Conservation (phyloP, 2,329 filamentous ascomycete species). For the Fusarium cyanostomum region DNA sequence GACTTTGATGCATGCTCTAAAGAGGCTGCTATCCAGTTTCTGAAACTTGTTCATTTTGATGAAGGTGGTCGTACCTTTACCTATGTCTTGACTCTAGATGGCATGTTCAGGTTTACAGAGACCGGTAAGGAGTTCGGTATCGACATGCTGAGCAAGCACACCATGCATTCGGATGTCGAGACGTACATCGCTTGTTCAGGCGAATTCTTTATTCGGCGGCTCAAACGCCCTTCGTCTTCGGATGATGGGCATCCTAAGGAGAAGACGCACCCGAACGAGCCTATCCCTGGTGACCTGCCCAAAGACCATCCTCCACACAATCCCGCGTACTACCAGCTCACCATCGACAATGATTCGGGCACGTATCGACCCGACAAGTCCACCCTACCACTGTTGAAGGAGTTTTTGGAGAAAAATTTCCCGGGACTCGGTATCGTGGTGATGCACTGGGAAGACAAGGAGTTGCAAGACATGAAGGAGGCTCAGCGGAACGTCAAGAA, state of each 20-base stretch:
- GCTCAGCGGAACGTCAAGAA: constrained; percentile 80
- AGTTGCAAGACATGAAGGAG: constrained; percentile 78
- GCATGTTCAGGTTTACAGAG: constrained; percentile 89
- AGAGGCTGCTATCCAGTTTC: constrained; percentile 80
- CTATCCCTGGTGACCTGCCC: constrained; percentile 59
- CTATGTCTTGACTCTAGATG: constrained; percentile 89
- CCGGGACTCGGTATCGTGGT: constrained; percentile 78
- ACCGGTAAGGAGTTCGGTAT: constrained; percentile 96
- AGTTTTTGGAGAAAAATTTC: constrained; percentile 77
- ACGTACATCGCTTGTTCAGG: constrained; percentile 92
- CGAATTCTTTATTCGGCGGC: constrained; percentile 87
- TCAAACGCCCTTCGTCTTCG: constrained; percentile 59
- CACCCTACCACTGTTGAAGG: constrained; percentile 74
- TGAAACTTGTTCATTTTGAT: constrained; percentile 87
- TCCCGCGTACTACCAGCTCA: constrained; percentile 77
- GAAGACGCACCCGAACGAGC: constrained; percentile 61
- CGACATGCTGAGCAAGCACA: constrained; percentile 92
- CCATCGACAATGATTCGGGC: constrained; percentile 95
- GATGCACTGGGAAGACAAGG: constrained; percentile 81
- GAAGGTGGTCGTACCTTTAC: constrained; percentile 89
- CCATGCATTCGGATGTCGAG: constrained; percentile 93
- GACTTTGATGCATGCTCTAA: constrained; percentile 71
- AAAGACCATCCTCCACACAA: constrained; percentile 54
- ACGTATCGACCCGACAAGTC: constrained; percentile 90
- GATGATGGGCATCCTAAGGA: constrained; percentile 55